phyloP scores from a whole-genome alignment of 176 grass and related monocot genomes.

The Oryza rufipogon region DNA sequence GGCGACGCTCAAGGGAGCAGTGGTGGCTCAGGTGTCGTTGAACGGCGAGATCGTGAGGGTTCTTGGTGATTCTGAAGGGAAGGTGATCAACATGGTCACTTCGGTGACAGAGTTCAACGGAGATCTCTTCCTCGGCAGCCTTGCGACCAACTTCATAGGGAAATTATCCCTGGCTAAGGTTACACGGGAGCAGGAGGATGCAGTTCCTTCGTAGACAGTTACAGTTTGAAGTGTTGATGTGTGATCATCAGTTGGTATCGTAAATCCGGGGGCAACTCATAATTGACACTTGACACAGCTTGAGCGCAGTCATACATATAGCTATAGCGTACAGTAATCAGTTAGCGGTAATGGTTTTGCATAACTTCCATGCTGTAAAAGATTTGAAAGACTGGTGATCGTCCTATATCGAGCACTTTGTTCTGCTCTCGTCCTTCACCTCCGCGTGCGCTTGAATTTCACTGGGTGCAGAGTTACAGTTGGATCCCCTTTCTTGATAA shows the following conservation, averaged over 20 bases:
- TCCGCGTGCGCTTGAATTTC: background rate
- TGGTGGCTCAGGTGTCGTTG: conserved; percentile 62
- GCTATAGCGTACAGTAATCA: background rate
- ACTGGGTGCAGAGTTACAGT: background rate
- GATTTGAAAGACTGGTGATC: background rate
- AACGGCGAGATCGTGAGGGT: conserved; percentile 54
- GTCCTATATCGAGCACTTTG: background rate
- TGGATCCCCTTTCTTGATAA: conserved; percentile 23
- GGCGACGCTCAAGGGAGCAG: conserved; percentile 22
- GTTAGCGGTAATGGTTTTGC: background rate
- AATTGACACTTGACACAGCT: background rate
- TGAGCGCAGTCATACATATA: background rate
- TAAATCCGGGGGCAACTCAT: background rate
- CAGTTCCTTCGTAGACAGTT: background rate
- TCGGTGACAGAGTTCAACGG: conserved; percentile 65
- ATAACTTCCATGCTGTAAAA: background rate
- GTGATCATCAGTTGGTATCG: background rate
- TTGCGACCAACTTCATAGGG: conserved; percentile 54
- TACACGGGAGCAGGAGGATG: background rate
- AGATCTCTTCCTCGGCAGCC: conserved; percentile 66
- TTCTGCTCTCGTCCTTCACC: conserved; percentile 7
- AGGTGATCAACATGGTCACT: conserved; percentile 62
- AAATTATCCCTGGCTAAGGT: conserved; percentile 52
- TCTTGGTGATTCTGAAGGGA: conserved; percentile 58
- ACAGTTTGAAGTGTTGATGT: no score